Evolutionary conservation across 345 rosid genomes (phyloP).

Genomic region (Bruguiera parviflora): DNA sequence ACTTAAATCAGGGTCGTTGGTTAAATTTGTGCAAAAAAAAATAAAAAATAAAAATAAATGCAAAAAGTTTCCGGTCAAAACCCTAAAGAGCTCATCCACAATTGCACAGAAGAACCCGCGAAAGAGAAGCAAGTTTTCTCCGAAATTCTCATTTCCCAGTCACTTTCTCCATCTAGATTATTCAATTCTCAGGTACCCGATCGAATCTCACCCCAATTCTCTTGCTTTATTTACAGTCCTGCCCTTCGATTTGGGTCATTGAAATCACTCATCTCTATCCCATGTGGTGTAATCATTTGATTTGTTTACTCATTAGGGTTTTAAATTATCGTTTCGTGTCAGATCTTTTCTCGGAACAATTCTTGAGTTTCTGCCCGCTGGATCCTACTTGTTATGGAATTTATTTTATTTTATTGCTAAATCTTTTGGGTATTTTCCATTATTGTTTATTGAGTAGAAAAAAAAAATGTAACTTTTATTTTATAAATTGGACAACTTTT

Average conservation of each 20-base stretch:
- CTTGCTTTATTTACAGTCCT: background rate
- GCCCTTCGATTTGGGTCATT: background rate
- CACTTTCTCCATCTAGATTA: background rate
- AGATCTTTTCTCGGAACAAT: background rate
- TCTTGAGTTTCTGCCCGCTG: too few species aligned
- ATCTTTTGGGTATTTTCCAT: too few species aligned
- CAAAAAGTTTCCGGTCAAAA: slow-evolving; percentile 9
- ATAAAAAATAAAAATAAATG: background rate
- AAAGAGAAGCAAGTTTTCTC: background rate
- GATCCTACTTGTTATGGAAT: too few species aligned
- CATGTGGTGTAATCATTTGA: background rate
- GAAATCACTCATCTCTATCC: background rate
- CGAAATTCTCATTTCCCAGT: background rate
- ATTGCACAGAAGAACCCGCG: background rate
- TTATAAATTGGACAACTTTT: too few species aligned
- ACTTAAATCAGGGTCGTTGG: too few species aligned
- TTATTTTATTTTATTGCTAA: too few species aligned
- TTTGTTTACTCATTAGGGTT: background rate
- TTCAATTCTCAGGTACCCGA: background rate
- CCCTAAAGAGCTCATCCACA: slow-evolving; percentile 9
- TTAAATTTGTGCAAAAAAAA: too few species aligned
- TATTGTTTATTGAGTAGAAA: too few species aligned
- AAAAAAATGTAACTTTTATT: too few species aligned
- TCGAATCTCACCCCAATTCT: background rate
- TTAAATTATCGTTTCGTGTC: background rate